Evolutionary conservation across 345 rosid genomes (phyloP), one percentile per base, ranked within the genome.

Genomic region (Populus nigra): DNA sequence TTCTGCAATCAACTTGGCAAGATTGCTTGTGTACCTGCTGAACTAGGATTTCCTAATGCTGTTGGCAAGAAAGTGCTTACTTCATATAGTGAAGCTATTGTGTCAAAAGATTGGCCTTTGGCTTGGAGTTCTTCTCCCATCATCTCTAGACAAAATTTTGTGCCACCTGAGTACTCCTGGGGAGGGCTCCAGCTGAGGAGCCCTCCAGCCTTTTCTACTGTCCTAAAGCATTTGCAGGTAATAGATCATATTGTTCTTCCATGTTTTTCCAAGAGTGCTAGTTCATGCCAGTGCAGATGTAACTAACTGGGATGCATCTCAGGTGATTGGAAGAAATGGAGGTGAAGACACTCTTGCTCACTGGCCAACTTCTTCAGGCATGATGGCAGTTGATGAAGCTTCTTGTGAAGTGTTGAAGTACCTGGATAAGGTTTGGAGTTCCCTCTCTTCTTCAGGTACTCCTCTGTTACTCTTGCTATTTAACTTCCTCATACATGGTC

Each of bases 321-420:
- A 92, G 98, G 86, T 85, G 61, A 91, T 89, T 70, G 97, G 98
- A 69, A 86, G 86, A 85, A 90, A 90, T 87, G 89, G 94, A 67
- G 98, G 98, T 83, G 98, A 89, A 87, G 97, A 94, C 81, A 89
- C 98, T 71, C 96, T 92, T 84, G 91, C 96, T 88, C 97, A 94
- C 82, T 94, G 97, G 98, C 96, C 98, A 76, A 90, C 86, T 74
- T 83, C 90, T 75, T 78, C 93, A 69, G 87, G 91, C 73, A 83
- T 94, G 87, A 79, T 92, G 91, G 88, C 91, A 39, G 82, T 92
- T 78, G 91, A 87, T 72, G 94, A 88, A 82, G 93, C 98, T 72
- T 87, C 89, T 78, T 88, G 90, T 86, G 90, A 84, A 88, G 89
- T 94, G 84, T 71, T 94, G 83, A 92, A 89, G 79, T 92, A 90